phyloP scores from a whole-genome alignment of 176 grass and related monocot genomes.

The Calamus simplicifolius region DNA sequence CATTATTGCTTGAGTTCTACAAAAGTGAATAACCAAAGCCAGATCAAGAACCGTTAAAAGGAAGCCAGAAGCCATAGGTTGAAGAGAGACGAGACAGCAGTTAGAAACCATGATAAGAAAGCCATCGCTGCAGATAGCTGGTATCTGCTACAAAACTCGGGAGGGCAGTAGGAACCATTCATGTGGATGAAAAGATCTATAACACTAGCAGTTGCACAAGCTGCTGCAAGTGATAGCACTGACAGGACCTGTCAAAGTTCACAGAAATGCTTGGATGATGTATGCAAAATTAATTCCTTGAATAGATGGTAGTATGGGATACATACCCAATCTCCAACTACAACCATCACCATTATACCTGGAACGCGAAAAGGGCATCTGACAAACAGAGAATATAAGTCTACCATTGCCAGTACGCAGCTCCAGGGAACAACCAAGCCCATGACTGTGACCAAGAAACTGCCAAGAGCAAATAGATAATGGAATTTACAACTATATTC shows the following conservation, averaged over 20 bases:
- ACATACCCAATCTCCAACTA: slow-evolving; percentile 58
- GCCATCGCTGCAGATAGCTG: slow-evolving; percentile 73
- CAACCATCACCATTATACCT: slow-evolving; percentile 51
- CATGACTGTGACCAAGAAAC: slow-evolving; percentile 91
- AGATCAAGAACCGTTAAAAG: slow-evolving; percentile 3
- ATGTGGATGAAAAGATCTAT: slow-evolving; percentile 57
- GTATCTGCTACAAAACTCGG: slow-evolving; percentile 63
- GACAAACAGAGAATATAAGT: slow-evolving; percentile 55
- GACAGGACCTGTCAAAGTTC: slow-evolving; percentile 42
- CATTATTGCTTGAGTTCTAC: background rate
- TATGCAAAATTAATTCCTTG: too few species aligned
- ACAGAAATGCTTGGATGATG: background rate
- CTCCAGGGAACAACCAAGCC: slow-evolving; percentile 85
- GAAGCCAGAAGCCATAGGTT: slow-evolving; percentile 80
- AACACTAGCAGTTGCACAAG: slow-evolving; percentile 60
- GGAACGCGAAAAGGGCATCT: slow-evolving; percentile 55
- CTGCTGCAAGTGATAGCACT: slow-evolving; percentile 60
- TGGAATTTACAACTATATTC: background rate
- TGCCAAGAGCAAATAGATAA: slow-evolving; percentile 12
- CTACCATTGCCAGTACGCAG: slow-evolving; percentile 72
- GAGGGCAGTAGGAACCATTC: slow-evolving; percentile 39
- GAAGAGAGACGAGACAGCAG: slow-evolving; percentile 60
- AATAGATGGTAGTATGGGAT: background rate
- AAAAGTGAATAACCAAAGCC: background rate
- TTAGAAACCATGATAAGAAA: slow-evolving; percentile 79